A percentile compares a stretch with the other conserved stretches of the same genome.
These are phyloP conservation scores for Elaeis oleifera DNA, from an alignment of 202 grass and related monocot species.

Conservation along the genomic window DNA sequence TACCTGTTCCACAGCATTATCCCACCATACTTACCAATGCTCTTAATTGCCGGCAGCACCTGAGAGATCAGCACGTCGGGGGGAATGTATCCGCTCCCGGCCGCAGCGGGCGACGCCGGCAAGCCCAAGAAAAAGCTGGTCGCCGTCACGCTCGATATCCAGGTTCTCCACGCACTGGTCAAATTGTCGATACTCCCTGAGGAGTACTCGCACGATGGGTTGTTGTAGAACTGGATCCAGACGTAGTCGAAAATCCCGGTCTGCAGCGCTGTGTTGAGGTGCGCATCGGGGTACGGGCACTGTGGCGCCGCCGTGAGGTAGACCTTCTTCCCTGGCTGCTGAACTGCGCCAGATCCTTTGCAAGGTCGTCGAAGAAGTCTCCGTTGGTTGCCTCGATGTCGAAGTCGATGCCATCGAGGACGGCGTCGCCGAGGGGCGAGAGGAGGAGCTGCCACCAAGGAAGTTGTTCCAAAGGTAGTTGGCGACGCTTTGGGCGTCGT, in stretches of 20 bases:
- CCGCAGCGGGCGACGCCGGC: too few species aligned
- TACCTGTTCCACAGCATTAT: too few species aligned
- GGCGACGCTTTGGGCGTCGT: constrained; percentile 36
- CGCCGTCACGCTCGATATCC: constrained; percentile 28
- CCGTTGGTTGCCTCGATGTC: constrained; percentile 36
- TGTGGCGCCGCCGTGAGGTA: constrained; percentile 45
- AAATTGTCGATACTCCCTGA: constrained; percentile 15
- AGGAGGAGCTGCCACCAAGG: constrained; percentile 35
- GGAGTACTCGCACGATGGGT: constrained; percentile 41
- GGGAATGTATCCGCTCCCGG: too few species aligned
- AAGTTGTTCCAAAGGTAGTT: constrained; percentile 60
- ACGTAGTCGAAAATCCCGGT: constrained; percentile 55
- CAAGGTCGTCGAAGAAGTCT: constrained; percentile 41
- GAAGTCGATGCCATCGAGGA: constrained; percentile 63
- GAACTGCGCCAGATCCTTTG: constrained; percentile 20
- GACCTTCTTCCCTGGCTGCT: constrained; percentile 17
- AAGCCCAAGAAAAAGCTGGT: background rate
- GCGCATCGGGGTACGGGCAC: constrained; percentile 52
- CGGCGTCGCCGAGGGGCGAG: constrained; percentile 44
- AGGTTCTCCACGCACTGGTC: constrained; percentile 33
- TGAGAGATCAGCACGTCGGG: too few species aligned
- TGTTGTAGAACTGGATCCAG: constrained; percentile 80
- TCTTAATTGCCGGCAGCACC: too few species aligned
- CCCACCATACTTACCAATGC: too few species aligned
- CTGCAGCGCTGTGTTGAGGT: constrained; percentile 26